Conservation (phyloP, 2,329 filamentous ascomycete species). For the Fusarium sp. region DNA sequence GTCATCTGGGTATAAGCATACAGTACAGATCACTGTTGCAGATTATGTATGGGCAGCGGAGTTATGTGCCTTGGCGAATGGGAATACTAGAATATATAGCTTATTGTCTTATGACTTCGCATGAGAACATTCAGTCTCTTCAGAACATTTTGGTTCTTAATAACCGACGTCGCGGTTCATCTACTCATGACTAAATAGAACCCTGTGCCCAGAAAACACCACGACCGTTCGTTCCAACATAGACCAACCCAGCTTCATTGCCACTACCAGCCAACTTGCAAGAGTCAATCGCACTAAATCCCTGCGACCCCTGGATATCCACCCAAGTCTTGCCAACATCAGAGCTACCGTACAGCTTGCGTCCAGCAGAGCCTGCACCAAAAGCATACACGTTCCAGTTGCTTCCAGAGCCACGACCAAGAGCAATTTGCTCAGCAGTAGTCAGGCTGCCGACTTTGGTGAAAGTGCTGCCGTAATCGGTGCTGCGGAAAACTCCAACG, state of each 20-base stretch:
- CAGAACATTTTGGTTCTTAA: too few species aligned
- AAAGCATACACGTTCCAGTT: conserved; percentile 64
- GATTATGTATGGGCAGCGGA: too few species aligned
- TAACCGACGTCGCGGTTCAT: too few species aligned
- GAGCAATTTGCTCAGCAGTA: conserved; percentile 59
- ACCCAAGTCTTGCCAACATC: conserved; percentile 60
- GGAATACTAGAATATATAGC: too few species aligned
- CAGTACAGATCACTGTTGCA: too few species aligned
- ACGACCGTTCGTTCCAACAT: conserved; percentile 65
- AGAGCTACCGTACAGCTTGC: conserved; percentile 60
- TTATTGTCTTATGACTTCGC: too few species aligned
- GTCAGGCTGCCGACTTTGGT: conserved; percentile 56
- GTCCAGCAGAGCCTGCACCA: conserved; percentile 58
- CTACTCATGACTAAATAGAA: background rate
- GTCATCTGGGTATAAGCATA: too few species aligned
- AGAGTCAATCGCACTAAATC: conserved; percentile 60
- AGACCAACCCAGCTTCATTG: conserved; percentile 61
- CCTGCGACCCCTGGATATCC: conserved; percentile 60
- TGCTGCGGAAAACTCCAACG: conserved; percentile 66
- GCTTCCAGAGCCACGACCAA: conserved; percentile 57
- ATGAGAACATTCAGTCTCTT: too few species aligned
- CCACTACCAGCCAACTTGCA: conserved; percentile 60
- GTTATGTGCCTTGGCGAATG: too few species aligned
- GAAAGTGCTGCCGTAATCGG: conserved; percentile 64
- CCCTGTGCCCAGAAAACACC: conserved; percentile 56